Conservation (phyloP, 1,139 yeast genomes). For the Meyerozyma guilliermondii region DNA sequence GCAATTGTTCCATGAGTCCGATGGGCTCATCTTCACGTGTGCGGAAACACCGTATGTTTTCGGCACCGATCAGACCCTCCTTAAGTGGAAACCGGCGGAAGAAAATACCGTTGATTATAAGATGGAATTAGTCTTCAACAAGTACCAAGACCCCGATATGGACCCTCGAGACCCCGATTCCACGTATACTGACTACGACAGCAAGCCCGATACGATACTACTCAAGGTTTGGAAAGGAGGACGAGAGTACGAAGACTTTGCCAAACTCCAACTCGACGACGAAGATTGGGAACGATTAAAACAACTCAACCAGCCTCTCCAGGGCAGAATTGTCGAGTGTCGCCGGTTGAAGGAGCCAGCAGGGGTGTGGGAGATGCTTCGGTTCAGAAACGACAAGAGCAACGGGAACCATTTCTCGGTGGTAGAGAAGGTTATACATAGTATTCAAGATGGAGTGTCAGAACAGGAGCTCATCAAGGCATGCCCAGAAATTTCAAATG, state of each 20-base stretch:
- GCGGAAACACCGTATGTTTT: slow-evolving; percentile 80
- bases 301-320: slow-evolving; percentile 67
- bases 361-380: slow-evolving; percentile 74
- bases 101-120: slow-evolving; percentile 92
- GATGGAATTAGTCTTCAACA: slow-evolving; percentile 61
- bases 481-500: slow-evolving; percentile 29
- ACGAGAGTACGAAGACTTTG: slow-evolving; percentile 56
- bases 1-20: slow-evolving; percentile 79
- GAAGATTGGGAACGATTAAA: slow-evolving; percentile 83
- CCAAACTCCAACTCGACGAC: slow-evolving; percentile 55
- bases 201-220: slow-evolving; percentile 59
- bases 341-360: slow-evolving; percentile 45
- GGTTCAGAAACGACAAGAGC: slow-evolving; percentile 89
- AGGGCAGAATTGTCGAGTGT: slow-evolving; percentile 90
- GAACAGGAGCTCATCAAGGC: slow-evolving; percentile 63
- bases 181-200: slow-evolving; percentile 75
- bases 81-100: slow-evolving; percentile 97
- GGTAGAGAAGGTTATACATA: slow-evolving; percentile 74
- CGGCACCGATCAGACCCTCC: slow-evolving; percentile 77
- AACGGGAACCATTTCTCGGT: slow-evolving; percentile 82
- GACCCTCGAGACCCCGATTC: slow-evolving; percentile 70
- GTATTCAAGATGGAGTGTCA: slow-evolving; percentile 82
- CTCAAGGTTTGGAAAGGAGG: slow-evolving; percentile 82
- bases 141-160: slow-evolving; percentile 62
- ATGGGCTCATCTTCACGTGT: slow-evolving; percentile 91